These are phyloP conservation scores for Salvia splendens DNA, from an alignment of 257 asterid species.

Conservation along the genomic window DNA sequence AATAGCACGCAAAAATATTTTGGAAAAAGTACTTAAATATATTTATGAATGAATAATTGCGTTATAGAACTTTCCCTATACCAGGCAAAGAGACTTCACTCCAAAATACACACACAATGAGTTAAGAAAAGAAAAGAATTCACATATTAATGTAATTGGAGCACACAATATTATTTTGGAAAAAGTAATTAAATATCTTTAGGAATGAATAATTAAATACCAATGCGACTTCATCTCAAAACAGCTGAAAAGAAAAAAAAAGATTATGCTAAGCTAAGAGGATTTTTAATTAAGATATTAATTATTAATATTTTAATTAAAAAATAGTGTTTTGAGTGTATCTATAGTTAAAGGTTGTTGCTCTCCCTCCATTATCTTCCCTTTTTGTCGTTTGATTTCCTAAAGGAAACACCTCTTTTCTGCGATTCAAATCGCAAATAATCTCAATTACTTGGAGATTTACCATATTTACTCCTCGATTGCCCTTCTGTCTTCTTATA, in stretches of 20 bases:
- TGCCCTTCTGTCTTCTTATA: constrained; percentile 34
- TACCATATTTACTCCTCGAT: constrained; percentile 31
- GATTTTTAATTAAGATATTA: too few relatives aligned
- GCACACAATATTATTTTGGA: constrained; percentile 20
- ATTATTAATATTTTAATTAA: neutral
- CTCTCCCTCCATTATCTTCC: neutral
- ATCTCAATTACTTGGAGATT: neutral
- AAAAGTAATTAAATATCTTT: constrained; percentile 31
- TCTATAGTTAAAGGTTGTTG: neutral
- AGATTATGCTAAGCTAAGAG: too few relatives aligned
- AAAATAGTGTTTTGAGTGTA: neutral
- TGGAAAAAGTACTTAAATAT: constrained; percentile 32
- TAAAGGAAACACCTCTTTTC: constrained; percentile 15
- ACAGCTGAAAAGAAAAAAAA: neutral
- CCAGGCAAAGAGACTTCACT: too few relatives aligned
- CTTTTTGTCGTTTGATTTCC: constrained; percentile 20
- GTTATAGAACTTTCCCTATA: too few relatives aligned
- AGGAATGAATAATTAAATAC: neutral
- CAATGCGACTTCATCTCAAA: constrained; percentile 12
- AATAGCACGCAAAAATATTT: constrained; percentile 14
- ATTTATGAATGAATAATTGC: neutral
- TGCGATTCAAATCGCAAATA: neutral
- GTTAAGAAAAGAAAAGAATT: too few relatives aligned
- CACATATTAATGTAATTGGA: neutral
- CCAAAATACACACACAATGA: too few relatives aligned